Base-by-base conservation (phyloP, 345 rosid species). In the Chamaenerion angustifolium region DNA sequence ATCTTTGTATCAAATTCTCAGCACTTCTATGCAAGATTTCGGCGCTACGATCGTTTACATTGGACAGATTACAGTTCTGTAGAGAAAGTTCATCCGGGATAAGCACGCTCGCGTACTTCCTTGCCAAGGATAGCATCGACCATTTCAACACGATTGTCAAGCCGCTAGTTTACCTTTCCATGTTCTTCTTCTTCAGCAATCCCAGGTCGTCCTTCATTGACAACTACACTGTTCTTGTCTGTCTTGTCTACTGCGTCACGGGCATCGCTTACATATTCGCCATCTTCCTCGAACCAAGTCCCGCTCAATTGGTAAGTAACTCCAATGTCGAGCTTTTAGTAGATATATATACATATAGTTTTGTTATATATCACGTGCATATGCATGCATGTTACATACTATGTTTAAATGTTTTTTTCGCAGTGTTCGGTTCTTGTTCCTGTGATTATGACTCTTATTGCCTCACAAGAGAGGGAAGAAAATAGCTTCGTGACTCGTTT, bases 151-250 rank as follows among this genome's bases (percentile, higher is more conserved):
- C 76, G 35, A 37, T 79, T 27, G 43, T 88, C 64, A 88, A 88
- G 68, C 96, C 94, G 18, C 61, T 88, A 52, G 83, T 84, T 42
- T 88, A 81, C 67, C 67, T 88, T 55, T 88, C 88, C 46, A 84
- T 82, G 88, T 81, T 84, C 73, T 84, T 78, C 66, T 88, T 84
- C 88, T 88, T 84, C 85, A 82, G 79, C 76, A 84, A 75, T 55
- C 96, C 94, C 0, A 80, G 94, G 68, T 88, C 96, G 16, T 59
- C 72, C 54, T 88, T 88, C 37, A 53, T 51, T 40, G 94, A 88
- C 70, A 83, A 88, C 59, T 84, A 84, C 55, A 12, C 68, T 8
- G 73, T 88, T 21, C 65, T 80, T 61, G 48, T 82, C 43, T 81
- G 86, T 74, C 81, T 88, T 9, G 96, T 84, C 42, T 88, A 88